Percentiles rank a stretch among this genome's conserved stretches.
These are phyloP conservation scores for Xylaria telfairii DNA, from an alignment of 495 filamentous ascomycete genomes.

Conservation along the genomic window DNA sequence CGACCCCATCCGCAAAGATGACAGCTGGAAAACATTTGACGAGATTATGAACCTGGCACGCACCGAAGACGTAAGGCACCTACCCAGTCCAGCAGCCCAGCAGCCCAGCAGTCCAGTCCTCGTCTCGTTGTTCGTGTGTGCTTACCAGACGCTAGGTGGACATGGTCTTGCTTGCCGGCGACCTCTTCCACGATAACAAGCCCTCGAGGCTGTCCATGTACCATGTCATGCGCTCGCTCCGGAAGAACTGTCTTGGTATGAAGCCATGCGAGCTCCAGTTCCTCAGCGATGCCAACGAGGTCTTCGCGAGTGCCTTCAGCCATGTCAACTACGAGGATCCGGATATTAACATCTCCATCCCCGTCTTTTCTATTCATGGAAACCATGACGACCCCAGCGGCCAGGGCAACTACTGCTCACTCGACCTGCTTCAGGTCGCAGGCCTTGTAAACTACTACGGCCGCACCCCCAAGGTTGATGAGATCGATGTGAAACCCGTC, in stretches of 20 bases:
- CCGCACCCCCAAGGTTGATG: conserved; percentile 86
- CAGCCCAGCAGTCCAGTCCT: neutral
- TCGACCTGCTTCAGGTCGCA: conserved; percentile 89
- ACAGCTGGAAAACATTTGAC: conserved; percentile 96
- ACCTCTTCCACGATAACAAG: conserved; percentile 98
- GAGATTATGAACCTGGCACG: conserved; percentile 93
- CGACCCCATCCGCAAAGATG: conserved; percentile 89
- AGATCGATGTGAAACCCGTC: conserved; percentile 88
- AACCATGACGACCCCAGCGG: conserved; percentile 98
- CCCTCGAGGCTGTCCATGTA: conserved; percentile 97
- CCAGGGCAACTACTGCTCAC: conserved; percentile 84
- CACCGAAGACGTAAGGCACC: conserved; percentile 71
- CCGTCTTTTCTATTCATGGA: conserved; percentile 97
- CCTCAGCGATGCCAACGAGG: conserved; percentile 87
- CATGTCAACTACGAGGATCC: conserved; percentile 98
- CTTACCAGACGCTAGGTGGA: conserved; percentile 60
- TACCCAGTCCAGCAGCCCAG: neutral
- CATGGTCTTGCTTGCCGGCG: conserved; percentile 93
- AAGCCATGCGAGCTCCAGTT: conserved; percentile 96
- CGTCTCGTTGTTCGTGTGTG: conserved; percentile 6
- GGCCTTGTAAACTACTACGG: conserved; percentile 97
- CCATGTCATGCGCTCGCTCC: conserved; percentile 90
- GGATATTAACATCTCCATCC: conserved; percentile 97
- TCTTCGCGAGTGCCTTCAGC: conserved; percentile 82
- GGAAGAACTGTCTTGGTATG: conserved; percentile 91